A percentile compares a stretch with the other conserved stretches of the same genome.
Conservation (phyloP, 2,329 filamentous ascomycete genomes). For the Chalaropsis thielavioides region DNA sequence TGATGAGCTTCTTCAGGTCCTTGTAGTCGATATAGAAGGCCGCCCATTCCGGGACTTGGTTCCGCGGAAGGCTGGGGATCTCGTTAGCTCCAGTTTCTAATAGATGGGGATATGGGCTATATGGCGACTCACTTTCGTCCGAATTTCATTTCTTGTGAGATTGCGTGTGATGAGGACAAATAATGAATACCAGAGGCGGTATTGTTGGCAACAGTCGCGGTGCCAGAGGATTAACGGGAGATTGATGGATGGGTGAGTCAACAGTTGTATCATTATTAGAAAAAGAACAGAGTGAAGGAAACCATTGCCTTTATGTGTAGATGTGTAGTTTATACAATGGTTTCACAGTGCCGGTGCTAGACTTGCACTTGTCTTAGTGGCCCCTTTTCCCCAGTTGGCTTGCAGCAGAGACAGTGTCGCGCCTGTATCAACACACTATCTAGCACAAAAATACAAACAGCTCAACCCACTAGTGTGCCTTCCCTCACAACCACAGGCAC, state of each 20-base stretch:
- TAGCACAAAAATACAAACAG: neutral
- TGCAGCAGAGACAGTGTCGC: neutral
- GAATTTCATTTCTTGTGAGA: conserved; percentile 39
- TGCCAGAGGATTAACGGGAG: neutral
- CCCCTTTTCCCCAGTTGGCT: neutral
- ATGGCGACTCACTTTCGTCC: conserved; percentile 40
- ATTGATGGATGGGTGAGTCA: neutral
- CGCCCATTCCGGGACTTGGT: conserved; percentile 80
- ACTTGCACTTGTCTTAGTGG: conserved; percentile 2
- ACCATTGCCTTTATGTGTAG: conserved; percentile 3
- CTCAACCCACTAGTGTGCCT: neutral
- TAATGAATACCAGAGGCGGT: neutral
- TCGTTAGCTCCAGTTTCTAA: conserved; percentile 18
- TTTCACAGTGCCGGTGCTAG: neutral
- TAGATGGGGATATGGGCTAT: neutral
- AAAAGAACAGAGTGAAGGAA: neutral
- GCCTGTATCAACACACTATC: neutral
- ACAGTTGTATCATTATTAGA: neutral
- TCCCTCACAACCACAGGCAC: neutral
- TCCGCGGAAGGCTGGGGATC: conserved; percentile 50
- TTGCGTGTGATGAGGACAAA: neutral
- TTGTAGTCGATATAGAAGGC: conserved; percentile 80
- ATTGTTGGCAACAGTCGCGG: conserved; percentile 10
- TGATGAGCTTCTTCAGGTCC: conserved; percentile 88
- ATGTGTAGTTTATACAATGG: neutral